phyloP scores from a whole-genome alignment of 176 grass and related monocot genomes.

The Secale cereale region DNA sequence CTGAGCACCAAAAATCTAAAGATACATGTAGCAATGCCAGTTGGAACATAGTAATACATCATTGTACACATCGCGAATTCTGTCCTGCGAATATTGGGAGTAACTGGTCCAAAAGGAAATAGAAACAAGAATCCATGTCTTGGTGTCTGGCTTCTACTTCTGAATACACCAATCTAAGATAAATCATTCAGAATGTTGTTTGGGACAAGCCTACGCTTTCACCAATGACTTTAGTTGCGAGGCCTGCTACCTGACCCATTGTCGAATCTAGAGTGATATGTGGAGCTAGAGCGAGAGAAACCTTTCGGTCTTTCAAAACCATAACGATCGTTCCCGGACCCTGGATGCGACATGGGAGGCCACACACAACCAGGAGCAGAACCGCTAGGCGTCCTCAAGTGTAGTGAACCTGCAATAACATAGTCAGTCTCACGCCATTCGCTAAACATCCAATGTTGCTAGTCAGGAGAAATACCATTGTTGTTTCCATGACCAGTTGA shows the following conservation, averaged over 20 bases:
- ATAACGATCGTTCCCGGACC: not conserved
- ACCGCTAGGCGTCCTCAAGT: not conserved
- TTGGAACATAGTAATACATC: not conserved
- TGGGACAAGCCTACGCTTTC: not conserved
- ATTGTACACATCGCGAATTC: not conserved
- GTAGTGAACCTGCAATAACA: not conserved
- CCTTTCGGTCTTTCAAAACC: not conserved
- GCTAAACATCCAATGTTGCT: not conserved
- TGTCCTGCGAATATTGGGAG: not conserved
- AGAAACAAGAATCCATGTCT: not conserved
- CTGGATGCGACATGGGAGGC: not conserved
- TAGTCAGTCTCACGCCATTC: not conserved
- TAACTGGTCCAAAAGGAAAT: not conserved
- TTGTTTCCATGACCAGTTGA: not conserved
- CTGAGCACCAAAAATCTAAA: not conserved
- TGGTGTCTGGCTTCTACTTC: not conserved
- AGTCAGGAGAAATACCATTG: not conserved
- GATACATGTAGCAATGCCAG: not conserved
- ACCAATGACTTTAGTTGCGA: not conserved
- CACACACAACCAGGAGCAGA: not conserved
- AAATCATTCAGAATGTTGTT: not conserved
- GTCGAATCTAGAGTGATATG: not conserved
- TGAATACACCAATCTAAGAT: not conserved
- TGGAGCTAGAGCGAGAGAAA: not conserved
- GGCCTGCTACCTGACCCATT: not conserved